These are phyloP conservation scores for Isatis lusitanica DNA, from an alignment of 441 rosid genomes.

Conservation along the genomic window DNA sequence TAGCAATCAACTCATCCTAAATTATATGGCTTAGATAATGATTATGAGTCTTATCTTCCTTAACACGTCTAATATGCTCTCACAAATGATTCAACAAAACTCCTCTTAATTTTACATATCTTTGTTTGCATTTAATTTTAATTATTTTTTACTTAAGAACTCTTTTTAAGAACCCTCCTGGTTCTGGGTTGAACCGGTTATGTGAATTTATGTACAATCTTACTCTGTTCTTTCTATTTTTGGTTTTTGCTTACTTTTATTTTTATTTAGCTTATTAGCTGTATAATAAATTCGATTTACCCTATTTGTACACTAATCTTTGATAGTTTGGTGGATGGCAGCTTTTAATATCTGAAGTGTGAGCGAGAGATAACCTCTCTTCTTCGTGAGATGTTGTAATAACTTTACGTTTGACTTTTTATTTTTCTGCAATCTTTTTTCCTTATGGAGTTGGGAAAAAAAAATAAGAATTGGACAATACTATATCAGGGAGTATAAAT, in stretches of 20 bases:
- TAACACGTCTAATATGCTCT: not conserved
- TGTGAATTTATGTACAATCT: conserved; percentile 15
- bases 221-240: conserved; percentile 19
- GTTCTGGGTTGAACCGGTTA: too few relatives aligned
- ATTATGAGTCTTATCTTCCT: not conserved
- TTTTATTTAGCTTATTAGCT: conserved; percentile 11
- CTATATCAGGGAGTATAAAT: not conserved
- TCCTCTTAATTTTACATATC: too few relatives aligned
- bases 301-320: not conserved
- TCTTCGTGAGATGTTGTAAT: not conserved
- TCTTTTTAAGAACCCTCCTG: too few relatives aligned
- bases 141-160: too few relatives aligned
- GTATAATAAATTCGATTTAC: conserved; percentile 10
- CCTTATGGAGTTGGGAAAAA: not conserved
- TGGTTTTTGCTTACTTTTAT: conserved; percentile 2
- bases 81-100: too few relatives aligned
- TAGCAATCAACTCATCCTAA: not conserved
- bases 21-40: not conserved
- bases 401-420: not conserved
- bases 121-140: not conserved
- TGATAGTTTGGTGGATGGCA: conserved; percentile 18
- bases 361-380: not conserved
- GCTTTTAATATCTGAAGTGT: not conserved
- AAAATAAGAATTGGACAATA: not conserved
- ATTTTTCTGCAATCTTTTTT: not conserved